phyloP scores from a whole-genome alignment of 1,284 basidiomycete genomes.

The Inonotus obliquus region DNA sequence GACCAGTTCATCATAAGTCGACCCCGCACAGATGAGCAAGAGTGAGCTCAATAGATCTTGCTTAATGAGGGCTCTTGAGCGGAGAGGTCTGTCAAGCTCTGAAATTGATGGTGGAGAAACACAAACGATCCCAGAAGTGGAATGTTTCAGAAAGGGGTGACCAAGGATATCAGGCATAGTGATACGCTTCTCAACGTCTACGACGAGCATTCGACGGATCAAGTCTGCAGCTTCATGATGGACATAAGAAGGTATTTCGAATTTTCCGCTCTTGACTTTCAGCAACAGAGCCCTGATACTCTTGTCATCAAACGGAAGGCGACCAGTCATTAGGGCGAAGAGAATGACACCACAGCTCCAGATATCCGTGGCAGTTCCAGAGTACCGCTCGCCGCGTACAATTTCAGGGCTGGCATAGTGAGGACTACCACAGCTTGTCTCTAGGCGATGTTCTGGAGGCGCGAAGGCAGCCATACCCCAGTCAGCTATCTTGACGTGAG shows the following conservation, averaged over 20 bases:
- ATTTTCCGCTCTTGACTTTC: constrained; percentile 90
- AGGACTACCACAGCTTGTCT: constrained; percentile 96
- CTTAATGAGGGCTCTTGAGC: constrained; percentile 74
- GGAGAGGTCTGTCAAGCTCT: constrained; percentile 61
- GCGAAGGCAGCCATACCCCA: constrained; percentile 99
- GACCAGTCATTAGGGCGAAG: constrained; percentile 82
- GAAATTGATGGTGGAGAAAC: constrained; percentile 61
- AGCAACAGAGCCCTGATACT: constrained; percentile 76
- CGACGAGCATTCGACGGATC: constrained; percentile 80
- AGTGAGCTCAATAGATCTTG: constrained; percentile 84
- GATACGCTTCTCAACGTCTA: constrained; percentile 85
- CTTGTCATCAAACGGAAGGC: constrained; percentile 88
- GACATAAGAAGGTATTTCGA: constrained; percentile 73
- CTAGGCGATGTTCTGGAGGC: constrained; percentile 75
- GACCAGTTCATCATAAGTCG: constrained; percentile 54
- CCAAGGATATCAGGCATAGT: constrained; percentile 83
- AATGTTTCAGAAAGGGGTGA: constrained; percentile 77
- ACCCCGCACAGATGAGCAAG: constrained; percentile 82
- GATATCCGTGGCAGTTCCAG: constrained; percentile 91
- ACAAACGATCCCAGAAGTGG: constrained; percentile 48
- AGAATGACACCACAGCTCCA: constrained; percentile 93
- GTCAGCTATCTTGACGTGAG: constrained; percentile 95
- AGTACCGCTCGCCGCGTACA: constrained; percentile 91
- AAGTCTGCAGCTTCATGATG: constrained; percentile 73
- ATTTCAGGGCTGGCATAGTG: constrained; percentile 99